Evolutionary conservation across 768 basidiomycete species (phyloP), one percentile per base, ranked within the genome.

Genomic region (Mrakia blollopis): DNA sequence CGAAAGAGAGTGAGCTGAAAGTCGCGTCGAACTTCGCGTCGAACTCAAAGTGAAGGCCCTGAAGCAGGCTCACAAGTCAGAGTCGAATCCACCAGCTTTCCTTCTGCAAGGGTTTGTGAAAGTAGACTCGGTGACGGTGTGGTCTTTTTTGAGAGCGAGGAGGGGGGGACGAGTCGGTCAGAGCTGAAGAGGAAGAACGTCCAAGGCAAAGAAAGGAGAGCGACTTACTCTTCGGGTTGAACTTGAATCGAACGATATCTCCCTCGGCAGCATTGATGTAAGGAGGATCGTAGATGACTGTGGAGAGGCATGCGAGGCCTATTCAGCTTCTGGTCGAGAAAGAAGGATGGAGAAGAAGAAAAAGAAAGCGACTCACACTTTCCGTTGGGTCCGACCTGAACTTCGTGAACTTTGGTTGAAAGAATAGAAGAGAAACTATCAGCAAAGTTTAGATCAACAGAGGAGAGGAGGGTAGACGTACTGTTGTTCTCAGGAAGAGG

Each of bases 151-250:
- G 60, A 25, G 10, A 21, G 60, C 7, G 32, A 57, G 60, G 8
- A 28, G 60, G 8, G n/a, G n/a, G 9, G 13, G 60, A 61, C 14
- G 60, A 61, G 60, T 28, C 32, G 18, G 60, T 28, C 14, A 9
- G 60, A 61, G n/a, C 60, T 25, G 28, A 30, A 18, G 47, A 21
- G 3, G 18, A 50, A 4, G 47, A 21, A n/a, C n/a, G n/a, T n/a
- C n/a, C n/a, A 18, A 50, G 7, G 7, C 3, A 50, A 21, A 50
- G 7, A 21, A 50, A 41, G 39, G 14, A 44, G 1, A 14, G 11
- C 60, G 16, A 32, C 60, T n/a, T n/a, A 61, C 18, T 63, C 62
- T 63, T 63, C 13, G 62, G 62, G 62, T 63, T 63, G 62, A 63
- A 63, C 13, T 30, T 21, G 62, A 32, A 63, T n/a, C n/a, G 62